phyloP scores from a whole-genome alignment of 2,329 filamentous ascomycete species.

The Rosellinia necatrix region DNA sequence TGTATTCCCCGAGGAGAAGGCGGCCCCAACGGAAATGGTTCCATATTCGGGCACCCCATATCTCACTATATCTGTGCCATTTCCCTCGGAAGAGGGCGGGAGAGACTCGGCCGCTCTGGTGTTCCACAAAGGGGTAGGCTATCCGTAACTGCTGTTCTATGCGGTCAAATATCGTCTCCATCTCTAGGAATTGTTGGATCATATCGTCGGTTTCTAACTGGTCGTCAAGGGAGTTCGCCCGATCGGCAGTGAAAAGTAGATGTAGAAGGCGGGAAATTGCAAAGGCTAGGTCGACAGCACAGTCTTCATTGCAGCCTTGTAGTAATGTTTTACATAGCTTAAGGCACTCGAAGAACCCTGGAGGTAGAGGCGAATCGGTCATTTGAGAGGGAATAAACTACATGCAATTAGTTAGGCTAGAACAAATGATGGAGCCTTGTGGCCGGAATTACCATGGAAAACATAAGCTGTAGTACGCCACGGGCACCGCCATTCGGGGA shows the following conservation, averaged over 20 bases:
- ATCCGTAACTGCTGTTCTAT: slow-evolving; percentile 45
- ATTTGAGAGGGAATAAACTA: slow-evolving; percentile 53
- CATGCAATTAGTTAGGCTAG: slow-evolving; percentile 13
- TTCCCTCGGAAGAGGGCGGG: slow-evolving; percentile 54
- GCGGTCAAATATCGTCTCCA: slow-evolving; percentile 47
- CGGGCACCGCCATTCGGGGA: slow-evolving; percentile 52
- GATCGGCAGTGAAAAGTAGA: slow-evolving; percentile 44
- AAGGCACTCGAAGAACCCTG: slow-evolving; percentile 50
- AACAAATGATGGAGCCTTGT: background rate
- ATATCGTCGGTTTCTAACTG: slow-evolving; percentile 41
- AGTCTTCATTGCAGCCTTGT: slow-evolving; percentile 42
- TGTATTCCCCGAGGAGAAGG: slow-evolving; percentile 56
- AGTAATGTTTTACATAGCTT: slow-evolving; percentile 44
- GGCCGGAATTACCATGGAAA: slow-evolving; percentile 53
- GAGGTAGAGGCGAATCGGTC: slow-evolving; percentile 46
- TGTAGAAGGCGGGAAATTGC: slow-evolving; percentile 48
- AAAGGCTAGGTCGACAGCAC: slow-evolving; percentile 48
- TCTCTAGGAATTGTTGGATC: slow-evolving; percentile 45
- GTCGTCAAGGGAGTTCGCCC: slow-evolving; percentile 45
- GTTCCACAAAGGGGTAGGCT: slow-evolving; percentile 46
- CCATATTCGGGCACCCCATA: slow-evolving; percentile 60
- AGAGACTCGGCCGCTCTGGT: slow-evolving; percentile 43
- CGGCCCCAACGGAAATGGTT: slow-evolving; percentile 64
- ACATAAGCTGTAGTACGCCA: slow-evolving; percentile 60
- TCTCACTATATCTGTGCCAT: slow-evolving; percentile 60